These are phyloP conservation scores for Nigrospora sphaerica DNA, from an alignment of 2,329 filamentous ascomycete species.

Conservation along the genomic window DNA sequence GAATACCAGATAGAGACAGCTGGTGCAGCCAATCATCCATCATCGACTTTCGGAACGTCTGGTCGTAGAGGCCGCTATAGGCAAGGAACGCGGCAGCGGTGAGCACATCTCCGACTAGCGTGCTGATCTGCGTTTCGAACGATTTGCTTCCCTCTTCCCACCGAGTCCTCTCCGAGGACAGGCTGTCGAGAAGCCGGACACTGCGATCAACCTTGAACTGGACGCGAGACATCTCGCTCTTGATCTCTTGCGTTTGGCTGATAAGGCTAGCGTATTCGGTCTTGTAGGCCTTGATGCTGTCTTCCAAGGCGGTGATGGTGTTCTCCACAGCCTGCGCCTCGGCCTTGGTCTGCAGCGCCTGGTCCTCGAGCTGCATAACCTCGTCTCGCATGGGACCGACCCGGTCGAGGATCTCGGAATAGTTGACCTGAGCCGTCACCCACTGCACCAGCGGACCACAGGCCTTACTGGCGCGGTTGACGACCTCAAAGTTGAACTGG, in stretches of 20 bases:
- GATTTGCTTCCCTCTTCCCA: conserved; percentile 98
- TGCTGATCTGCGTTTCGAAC: conserved; percentile 96
- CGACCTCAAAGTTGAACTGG: conserved; percentile 93
- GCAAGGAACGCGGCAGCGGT: conserved; percentile 96
- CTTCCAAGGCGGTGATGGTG: conserved; percentile 75
- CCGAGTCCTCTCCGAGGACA: conserved; percentile 85
- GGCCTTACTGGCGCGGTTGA: conserved; percentile 92
- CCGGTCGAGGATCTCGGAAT: conserved; percentile 92
- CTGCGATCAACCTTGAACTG: conserved; percentile 98
- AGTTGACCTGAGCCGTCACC: conserved; percentile 94
- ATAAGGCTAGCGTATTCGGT: conserved; percentile 92
- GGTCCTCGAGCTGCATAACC: conserved; percentile 77
- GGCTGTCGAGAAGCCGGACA: conserved; percentile 85
- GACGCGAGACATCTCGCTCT: conserved; percentile 90
- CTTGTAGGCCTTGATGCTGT: conserved; percentile 92
- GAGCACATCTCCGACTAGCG: conserved; percentile 89
- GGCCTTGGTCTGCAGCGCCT: conserved; percentile 86
- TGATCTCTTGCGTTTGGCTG: conserved; percentile 95
- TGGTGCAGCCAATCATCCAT: conserved; percentile 96
- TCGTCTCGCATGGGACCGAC: conserved; percentile 90
- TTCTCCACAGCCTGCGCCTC: conserved; percentile 88
- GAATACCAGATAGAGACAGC: conserved; percentile 84
- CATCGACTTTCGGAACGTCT: conserved; percentile 96
- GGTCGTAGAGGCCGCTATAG: conserved; percentile 94
- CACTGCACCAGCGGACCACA: conserved; percentile 96